phyloP scores from a whole-genome alignment of 768 basidiomycete genomes.

The Kwoniella dejecticola region DNA sequence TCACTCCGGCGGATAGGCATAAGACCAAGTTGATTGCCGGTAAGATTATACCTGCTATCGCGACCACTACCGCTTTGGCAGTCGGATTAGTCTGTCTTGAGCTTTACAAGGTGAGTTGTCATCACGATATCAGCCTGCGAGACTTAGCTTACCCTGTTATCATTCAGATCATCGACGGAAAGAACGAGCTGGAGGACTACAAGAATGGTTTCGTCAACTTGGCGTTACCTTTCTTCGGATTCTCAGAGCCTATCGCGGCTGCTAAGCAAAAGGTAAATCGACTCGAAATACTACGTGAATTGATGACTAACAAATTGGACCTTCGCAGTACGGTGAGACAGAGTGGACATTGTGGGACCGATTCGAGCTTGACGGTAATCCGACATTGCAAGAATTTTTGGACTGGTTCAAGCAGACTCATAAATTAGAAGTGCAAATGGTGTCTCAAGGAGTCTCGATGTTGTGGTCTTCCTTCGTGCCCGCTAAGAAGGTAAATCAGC shows the following conservation, averaged over 20 bases:
- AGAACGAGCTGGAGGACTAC: slow-evolving; percentile 88
- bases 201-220: slow-evolving; percentile 99
- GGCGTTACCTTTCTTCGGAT: slow-evolving; percentile 97
- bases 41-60: slow-evolving; percentile 98
- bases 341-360: slow-evolving; percentile 99
- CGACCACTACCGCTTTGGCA: slow-evolving; percentile 94
- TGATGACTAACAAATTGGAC: too few species aligned
- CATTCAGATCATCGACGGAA: slow-evolving; percentile 85
- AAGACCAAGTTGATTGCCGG: slow-evolving; percentile 91
- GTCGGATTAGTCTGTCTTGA: slow-evolving; percentile 95
- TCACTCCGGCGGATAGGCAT: slow-evolving; percentile 81
- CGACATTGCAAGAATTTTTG: slow-evolving; percentile 81
- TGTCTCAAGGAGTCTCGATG: slow-evolving; percentile 96
- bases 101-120: slow-evolving; percentile 80
- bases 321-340: slow-evolving; percentile 66
- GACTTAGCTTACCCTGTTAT: slow-evolving; percentile 11
- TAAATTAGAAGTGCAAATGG: slow-evolving; percentile 87
- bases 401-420: slow-evolving; percentile 81
- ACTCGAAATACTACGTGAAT: too few species aligned
- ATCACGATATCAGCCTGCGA: not conserved
- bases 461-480: slow-evolving; percentile 92
- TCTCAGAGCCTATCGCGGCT: slow-evolving; percentile 94
- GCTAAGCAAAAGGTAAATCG: slow-evolving; percentile 70
- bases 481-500: slow-evolving; percentile 77
- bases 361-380: slow-evolving; percentile 86